A percentile compares a stretch with the other conserved stretches of the same genome.
These are phyloP conservation scores for Dactylellina parvicollis DNA, from an alignment of 2,329 filamentous ascomycete species.

Conservation along the genomic window DNA sequence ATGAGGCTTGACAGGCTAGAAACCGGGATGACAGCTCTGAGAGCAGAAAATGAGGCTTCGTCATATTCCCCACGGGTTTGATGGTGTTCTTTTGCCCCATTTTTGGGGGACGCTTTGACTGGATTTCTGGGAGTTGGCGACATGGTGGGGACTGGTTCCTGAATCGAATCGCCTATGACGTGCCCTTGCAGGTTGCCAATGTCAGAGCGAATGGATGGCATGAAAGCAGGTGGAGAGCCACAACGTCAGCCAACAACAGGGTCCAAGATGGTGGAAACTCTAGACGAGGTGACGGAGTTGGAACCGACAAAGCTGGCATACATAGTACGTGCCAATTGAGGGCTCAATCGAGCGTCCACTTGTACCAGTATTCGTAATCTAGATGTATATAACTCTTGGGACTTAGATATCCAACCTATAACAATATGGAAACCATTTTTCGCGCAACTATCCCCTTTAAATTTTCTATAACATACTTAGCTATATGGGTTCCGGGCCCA, in stretches of 20 bases:
- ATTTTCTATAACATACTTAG: too few relatives aligned
- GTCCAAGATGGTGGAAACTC: neutral
- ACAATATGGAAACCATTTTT: too few relatives aligned
- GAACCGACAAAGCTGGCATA: too few relatives aligned
- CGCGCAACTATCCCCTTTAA: too few relatives aligned
- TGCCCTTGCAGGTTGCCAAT: constrained; percentile 43
- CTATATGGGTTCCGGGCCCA: too few relatives aligned
- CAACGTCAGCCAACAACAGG: constrained; percentile 30
- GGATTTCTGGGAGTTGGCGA: constrained; percentile 18
- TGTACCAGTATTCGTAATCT: too few relatives aligned
- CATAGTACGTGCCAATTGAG: too few relatives aligned
- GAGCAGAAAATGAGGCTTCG: constrained; percentile 39
- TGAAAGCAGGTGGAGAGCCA: constrained; percentile 29
- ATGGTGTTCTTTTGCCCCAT: constrained; percentile 36
- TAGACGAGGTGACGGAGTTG: neutral
- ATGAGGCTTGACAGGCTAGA: constrained; percentile 22
- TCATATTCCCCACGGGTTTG: constrained; percentile 16
- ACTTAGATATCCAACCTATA: too few relatives aligned
- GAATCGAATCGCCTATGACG: constrained; percentile 51
- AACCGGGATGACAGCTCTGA: neutral
- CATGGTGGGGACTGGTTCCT: constrained; percentile 32
- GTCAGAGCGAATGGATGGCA: constrained; percentile 41
- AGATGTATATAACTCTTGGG: too few relatives aligned
- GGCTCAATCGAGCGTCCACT: too few relatives aligned
- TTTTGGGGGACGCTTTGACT: constrained; percentile 5